Evolutionary conservation across 768 basidiomycete genomes (phyloP).

Genomic region (Xerocomellus amylosporus): DNA sequence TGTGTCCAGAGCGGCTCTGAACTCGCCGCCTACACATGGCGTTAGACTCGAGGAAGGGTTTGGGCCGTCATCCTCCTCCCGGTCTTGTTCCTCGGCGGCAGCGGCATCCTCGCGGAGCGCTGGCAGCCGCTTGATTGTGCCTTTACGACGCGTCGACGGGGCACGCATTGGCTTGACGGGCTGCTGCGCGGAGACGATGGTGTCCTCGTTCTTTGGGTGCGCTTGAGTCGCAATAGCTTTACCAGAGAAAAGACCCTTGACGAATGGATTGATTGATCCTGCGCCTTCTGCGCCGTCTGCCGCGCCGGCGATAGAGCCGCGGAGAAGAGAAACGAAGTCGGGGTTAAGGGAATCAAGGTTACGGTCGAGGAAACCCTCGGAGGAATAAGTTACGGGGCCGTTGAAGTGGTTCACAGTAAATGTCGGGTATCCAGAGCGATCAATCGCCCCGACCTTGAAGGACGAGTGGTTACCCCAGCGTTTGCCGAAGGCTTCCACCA

Average conservation of each 20-base stretch:
- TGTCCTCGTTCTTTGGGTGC: conserved; percentile 91
- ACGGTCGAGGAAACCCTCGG: conserved; percentile 84
- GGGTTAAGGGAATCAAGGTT: conserved; percentile 89
- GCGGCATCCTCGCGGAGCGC: conserved; percentile 32
- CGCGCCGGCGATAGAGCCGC: conserved; percentile 46
- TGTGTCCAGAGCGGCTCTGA: conserved; percentile 78
- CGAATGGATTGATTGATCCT: conserved; percentile 88
- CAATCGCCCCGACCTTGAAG: conserved; percentile 78
- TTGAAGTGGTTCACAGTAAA: conserved; percentile 94
- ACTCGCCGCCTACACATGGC: conserved; percentile 86
- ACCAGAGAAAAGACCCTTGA: conserved; percentile 83
- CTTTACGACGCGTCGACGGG: conserved; percentile 84
- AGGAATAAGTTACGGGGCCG: conserved; percentile 87
- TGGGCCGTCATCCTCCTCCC: conserved; percentile 41
- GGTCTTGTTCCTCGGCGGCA: conserved; percentile 46
- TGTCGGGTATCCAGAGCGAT: conserved; percentile 75
- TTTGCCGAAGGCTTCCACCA: conserved; percentile 93
- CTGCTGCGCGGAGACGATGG: conserved; percentile 92
- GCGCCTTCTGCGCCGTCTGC: conserved; percentile 57
- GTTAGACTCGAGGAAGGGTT: conserved; percentile 32
- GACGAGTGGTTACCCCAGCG: conserved; percentile 92
- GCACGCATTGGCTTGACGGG: conserved; percentile 92
- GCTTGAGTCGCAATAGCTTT: conserved; percentile 91
- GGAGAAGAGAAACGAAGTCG: conserved; percentile 87
- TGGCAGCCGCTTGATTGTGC: conserved; percentile 55